Evolutionary conservation across 495 filamentous ascomycete species (phyloP).

Genomic region (Podospora didyma): DNA sequence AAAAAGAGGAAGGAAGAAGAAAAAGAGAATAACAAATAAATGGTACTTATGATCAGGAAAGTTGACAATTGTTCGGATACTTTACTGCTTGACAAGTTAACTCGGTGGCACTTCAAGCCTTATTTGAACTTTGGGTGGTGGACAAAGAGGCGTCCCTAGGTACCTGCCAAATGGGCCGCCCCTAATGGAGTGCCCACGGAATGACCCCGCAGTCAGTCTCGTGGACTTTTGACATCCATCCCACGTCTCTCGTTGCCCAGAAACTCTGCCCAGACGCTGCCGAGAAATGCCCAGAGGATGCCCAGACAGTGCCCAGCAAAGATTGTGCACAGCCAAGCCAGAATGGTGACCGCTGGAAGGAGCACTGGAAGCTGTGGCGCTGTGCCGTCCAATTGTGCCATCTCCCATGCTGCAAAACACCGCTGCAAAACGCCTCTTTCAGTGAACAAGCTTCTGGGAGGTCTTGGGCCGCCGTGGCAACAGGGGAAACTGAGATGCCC

Average conservation of each 20-base stretch:
- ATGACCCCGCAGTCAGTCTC: too few species aligned
- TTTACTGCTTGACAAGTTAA: too few species aligned
- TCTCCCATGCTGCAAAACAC: neutral
- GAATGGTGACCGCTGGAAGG: neutral
- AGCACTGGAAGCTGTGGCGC: neutral
- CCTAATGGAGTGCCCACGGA: too few species aligned
- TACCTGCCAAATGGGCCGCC: too few species aligned
- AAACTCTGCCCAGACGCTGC: neutral
- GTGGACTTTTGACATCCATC: too few species aligned
- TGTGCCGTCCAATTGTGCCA: neutral
- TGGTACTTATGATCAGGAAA: too few species aligned
- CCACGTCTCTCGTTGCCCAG: neutral
- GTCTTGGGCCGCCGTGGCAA: conserved; percentile 16
- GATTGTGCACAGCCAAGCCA: neutral
- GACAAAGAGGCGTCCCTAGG: too few species aligned
- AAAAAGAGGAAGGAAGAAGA: too few species aligned
- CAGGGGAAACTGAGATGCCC: conserved; percentile 13
- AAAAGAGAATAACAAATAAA: too few species aligned
- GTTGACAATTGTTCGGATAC: too few species aligned
- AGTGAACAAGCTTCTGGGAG: conserved; percentile 16
- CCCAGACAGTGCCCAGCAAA: neutral
- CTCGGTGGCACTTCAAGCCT: too few species aligned
- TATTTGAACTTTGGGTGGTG: too few species aligned
- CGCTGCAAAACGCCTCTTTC: conserved; percentile 4
- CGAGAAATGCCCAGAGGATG: neutral